Evolutionary conservation across 75 land plant species (phyloP).

Genomic region (Sequoiadendron giganteum): DNA sequence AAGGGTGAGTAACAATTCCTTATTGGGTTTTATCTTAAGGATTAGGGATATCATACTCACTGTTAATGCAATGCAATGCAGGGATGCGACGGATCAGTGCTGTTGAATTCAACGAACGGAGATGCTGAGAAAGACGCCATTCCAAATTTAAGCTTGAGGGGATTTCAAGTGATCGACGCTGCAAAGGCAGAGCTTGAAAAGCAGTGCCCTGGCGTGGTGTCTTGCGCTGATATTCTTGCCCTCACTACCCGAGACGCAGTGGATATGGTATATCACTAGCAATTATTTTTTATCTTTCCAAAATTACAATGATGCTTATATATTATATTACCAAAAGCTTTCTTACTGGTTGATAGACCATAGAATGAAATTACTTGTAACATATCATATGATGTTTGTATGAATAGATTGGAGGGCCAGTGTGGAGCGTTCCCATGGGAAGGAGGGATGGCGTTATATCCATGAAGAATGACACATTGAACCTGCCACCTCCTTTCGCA

Average conservation of each 20-base stretch:
- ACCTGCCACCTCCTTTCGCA: slow-evolving; percentile 19
- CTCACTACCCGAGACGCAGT: slow-evolving; percentile 56
- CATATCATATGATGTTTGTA: not conserved
- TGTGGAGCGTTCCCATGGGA: slow-evolving; percentile 36
- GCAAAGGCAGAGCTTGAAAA: slow-evolving; percentile 44
- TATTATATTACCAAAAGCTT: too few species aligned
- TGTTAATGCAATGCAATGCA: not conserved
- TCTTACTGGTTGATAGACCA: too few species aligned
- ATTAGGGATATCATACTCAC: too few species aligned
- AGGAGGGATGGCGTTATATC: slow-evolving; percentile 38
- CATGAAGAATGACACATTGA: slow-evolving; percentile 11
- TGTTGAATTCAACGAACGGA: slow-evolving; percentile 26
- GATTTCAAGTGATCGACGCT: slow-evolving; percentile 51
- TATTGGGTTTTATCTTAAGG: too few species aligned
- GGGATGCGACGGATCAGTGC: slow-evolving; percentile 58
- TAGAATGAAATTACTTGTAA: too few species aligned
- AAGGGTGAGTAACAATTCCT: too few species aligned
- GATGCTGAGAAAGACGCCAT: slow-evolving; percentile 57
- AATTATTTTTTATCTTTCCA: too few species aligned
- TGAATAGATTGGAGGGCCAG: slow-evolving; percentile 25
- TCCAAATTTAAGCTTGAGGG: slow-evolving; percentile 41
- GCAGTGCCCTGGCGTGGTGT: slow-evolving; percentile 45
- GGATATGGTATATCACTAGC: slow-evolving; percentile 24
- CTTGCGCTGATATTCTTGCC: slow-evolving; percentile 62
- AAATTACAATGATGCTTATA: too few species aligned